Conservation (phyloP, 306 rosid species). For the Acmispon strigosus region DNA sequence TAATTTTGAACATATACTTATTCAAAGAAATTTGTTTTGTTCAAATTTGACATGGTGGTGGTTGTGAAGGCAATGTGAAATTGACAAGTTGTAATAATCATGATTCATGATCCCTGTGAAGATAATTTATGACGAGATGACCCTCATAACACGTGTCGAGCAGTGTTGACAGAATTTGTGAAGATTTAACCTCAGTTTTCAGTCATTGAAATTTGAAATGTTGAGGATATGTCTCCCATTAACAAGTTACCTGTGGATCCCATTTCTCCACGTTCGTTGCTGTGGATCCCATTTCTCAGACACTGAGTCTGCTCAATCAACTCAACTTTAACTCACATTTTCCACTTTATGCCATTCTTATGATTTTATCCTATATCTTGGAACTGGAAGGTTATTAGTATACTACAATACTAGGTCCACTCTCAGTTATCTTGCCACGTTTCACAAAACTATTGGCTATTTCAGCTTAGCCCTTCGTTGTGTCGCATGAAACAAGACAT, state of each 20-base stretch:
- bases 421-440: neutral
- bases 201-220: neutral
- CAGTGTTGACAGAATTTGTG: no score
- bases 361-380: neutral
- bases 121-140: neutral
- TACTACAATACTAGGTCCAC: neutral
- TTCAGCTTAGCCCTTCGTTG: neutral
- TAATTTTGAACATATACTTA: no score
- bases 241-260: neutral
- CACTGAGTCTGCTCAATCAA: slow-evolving; percentile 4
- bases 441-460: slow-evolving; percentile 7
- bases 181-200: neutral
- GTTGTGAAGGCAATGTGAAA: neutral
- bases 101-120: neutral
- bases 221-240: neutral
- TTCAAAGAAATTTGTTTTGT: no score
- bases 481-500: neutral
- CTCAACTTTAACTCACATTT: neutral
- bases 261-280: neutral
- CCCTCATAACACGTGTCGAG: neutral
- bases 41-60: neutral
- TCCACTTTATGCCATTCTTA: no score
- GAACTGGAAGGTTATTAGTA: neutral
- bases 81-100: neutral
- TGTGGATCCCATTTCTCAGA: neutral